phyloP scores from a whole-genome alignment of 225 moss, liverwort and hornwort species.

The Pseudisothecium myosuroides region DNA sequence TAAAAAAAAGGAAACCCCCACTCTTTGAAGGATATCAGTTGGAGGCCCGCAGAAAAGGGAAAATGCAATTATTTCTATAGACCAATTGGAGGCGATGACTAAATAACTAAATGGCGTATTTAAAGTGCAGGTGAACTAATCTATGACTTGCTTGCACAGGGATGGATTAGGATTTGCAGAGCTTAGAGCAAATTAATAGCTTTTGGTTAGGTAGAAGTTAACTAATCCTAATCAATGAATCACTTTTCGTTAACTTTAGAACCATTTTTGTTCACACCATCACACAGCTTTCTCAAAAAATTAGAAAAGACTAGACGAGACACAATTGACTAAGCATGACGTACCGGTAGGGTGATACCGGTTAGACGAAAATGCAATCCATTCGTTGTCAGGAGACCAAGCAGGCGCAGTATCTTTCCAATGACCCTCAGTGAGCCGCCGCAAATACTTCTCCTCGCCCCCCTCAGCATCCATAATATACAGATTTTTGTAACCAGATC shows the following conservation, averaged over 20 bases:
- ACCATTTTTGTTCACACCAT: not conserved
- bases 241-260: not conserved
- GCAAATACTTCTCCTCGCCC: constrained; percentile 55
- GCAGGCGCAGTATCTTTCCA: constrained; percentile 58
- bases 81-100: too few species aligned
- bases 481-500: constrained; percentile 64
- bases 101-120: not conserved
- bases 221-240: not conserved
- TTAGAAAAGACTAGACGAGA: not conserved
- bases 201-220: not conserved
- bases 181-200: not conserved
- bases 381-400: constrained; percentile 78
- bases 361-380: constrained; percentile 73
- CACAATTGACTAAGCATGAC: not conserved
- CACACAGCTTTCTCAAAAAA: not conserved
- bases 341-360: constrained; percentile 36
- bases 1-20: too few species aligned
- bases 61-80: too few species aligned
- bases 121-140: not conserved
- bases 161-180: too few species aligned
- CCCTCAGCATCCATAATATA: constrained; percentile 72
- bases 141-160: not conserved
- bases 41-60: not conserved
- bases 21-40: not conserved
- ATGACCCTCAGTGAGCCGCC: constrained; percentile 52